phyloP scores from a whole-genome alignment of 768 basidiomycete species.

The Naganishia kalamii region DNA sequence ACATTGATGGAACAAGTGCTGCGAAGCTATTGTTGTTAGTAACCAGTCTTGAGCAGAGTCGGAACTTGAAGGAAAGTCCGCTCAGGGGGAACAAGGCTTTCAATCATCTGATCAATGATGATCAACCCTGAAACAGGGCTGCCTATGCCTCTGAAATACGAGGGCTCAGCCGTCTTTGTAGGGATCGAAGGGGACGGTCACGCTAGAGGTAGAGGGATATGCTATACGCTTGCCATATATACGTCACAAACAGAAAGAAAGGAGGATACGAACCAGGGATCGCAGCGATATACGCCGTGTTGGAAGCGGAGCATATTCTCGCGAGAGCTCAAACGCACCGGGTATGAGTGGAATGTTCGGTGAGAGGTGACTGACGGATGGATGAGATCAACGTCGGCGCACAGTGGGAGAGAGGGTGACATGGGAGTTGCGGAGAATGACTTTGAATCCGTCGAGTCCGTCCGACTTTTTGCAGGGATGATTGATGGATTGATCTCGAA shows the following conservation, averaged over 20 bases:
- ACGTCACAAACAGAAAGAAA: slow-evolving; percentile 9
- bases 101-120: background rate
- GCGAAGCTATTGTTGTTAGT: too few relatives aligned
- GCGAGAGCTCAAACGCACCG: slow-evolving; percentile 5
- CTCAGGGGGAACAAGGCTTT: background rate
- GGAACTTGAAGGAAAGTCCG: background rate
- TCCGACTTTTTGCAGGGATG: background rate
- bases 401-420: background rate
- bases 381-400: slow-evolving; percentile 5
- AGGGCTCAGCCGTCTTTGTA: background rate
- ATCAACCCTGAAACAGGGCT: slow-evolving; percentile 4
- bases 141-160: background rate
- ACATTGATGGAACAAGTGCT: too few relatives aligned
- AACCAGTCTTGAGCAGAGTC: too few relatives aligned
- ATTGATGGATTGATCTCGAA: background rate
- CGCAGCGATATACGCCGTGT: background rate
- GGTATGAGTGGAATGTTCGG: background rate
- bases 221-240: background rate
- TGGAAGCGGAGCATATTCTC: background rate
- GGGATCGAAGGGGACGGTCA: background rate
- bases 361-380: background rate
- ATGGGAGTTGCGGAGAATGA: background rate
- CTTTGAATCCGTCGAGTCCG: slow-evolving; percentile 9
- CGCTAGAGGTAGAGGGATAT: background rate
- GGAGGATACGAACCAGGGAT: background rate